Conservation (phyloP, 164 flowering plant species). For the Houttuynia cordata region DNA sequence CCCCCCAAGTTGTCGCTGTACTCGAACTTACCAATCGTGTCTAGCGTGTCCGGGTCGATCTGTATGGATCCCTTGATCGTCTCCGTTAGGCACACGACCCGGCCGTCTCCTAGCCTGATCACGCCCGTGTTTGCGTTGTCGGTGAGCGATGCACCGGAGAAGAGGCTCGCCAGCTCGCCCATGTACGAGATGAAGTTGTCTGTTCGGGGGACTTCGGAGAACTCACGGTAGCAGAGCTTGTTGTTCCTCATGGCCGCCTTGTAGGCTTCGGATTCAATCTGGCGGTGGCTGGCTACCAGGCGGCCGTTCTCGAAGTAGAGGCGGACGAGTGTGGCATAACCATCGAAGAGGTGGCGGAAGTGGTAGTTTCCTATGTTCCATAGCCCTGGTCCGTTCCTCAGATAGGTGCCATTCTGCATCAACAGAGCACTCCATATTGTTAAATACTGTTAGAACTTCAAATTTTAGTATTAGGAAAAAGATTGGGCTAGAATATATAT, state of each 20-base stretch:
- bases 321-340: conserved; percentile 77
- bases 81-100: conserved; percentile 88
- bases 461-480: no score
- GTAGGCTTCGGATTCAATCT: conserved; percentile 80
- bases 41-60: conserved; percentile 63
- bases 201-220: conserved; percentile 72
- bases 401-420: conserved; percentile 73
- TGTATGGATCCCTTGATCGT: conserved; percentile 80
- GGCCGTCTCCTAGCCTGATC: conserved; percentile 68
- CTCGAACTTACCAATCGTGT: conserved; percentile 69
- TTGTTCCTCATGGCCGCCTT: conserved; percentile 61
- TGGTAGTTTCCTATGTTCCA: conserved; percentile 84
- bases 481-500: no score
- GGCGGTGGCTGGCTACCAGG: conserved; percentile 65
- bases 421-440: no score
- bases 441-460: no score
- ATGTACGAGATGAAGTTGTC: conserved; percentile 54
- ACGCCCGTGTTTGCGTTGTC: conserved; percentile 98
- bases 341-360: conserved; percentile 96
- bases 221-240: conserved; percentile 75
- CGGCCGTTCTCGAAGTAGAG: conserved; percentile 67
- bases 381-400: conserved; percentile 89
- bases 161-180: conserved; percentile 58
- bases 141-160: conserved; percentile 86
- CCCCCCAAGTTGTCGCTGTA: conserved; percentile 55